A percentile compares a stretch with the other conserved stretches of the same genome.
These are phyloP conservation scores for Tricholoma furcatifolium DNA, from an alignment of 768 basidiomycete genomes.

Conservation along the genomic window DNA sequence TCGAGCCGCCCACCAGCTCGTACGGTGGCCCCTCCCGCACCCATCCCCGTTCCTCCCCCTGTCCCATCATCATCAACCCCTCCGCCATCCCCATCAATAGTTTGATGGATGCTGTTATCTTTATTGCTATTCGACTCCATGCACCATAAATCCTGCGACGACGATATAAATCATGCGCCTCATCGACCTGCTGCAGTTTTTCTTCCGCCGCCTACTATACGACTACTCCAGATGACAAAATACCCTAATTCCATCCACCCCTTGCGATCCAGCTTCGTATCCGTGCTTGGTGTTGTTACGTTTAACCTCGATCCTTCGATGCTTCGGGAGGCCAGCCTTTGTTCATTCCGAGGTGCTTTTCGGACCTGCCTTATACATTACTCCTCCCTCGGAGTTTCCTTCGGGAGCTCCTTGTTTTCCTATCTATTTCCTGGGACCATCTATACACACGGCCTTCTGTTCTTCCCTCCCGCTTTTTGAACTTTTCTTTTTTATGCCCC, in stretches of 20 bases:
- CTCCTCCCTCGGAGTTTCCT: constrained; percentile 8
- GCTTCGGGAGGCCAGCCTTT: neutral
- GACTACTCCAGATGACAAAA: neutral
- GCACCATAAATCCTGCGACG: constrained; percentile 1
- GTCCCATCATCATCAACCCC: constrained; percentile 10
- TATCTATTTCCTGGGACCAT: constrained; percentile 11
- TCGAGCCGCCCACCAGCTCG: constrained; percentile 22
- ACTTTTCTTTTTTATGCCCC: neutral
- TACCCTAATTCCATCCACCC: constrained; percentile 3
- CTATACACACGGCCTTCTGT: neutral
- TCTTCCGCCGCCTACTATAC: constrained; percentile 8
- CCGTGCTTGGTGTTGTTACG: constrained; percentile 11
- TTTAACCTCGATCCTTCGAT: neutral
- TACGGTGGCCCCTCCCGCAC: constrained; percentile 9
- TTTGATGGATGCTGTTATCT: constrained; percentile 20
- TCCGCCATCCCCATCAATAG: constrained; percentile 18
- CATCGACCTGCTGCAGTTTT: neutral
- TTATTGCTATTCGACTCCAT: constrained; percentile 19
- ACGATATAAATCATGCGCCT: constrained; percentile 7
- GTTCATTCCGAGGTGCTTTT: neutral
- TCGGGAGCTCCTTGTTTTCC: neutral
- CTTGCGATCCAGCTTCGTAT: constrained; percentile 10
- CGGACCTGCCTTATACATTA: neutral
- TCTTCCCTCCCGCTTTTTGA: neutral
- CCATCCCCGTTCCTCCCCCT: constrained; percentile 2